phyloP scores from a whole-genome alignment of 2,329 filamentous ascomycete genomes.

The Plenodomus lindquistii region DNA sequence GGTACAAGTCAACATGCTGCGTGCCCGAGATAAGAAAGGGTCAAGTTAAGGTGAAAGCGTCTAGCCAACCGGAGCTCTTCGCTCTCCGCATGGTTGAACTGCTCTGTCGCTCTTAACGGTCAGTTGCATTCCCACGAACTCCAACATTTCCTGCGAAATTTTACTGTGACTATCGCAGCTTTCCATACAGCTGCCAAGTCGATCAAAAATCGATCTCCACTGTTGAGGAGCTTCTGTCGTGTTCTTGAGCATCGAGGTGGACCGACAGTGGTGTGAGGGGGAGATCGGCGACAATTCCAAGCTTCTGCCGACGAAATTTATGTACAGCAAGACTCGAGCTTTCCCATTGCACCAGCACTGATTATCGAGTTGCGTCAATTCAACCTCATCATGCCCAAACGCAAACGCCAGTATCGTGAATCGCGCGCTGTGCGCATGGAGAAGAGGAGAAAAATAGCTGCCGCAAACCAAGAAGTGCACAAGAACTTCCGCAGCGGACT shows the following conservation, averaged over 20 bases:
- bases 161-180: neutral
- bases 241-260: conserved; percentile 1
- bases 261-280: conserved; percentile 18
- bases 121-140: neutral
- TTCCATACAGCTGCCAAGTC: neutral
- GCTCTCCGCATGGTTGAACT: conserved; percentile 14
- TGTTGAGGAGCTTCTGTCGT: neutral
- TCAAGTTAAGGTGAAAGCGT: conserved; percentile 1
- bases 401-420: conserved; percentile 49
- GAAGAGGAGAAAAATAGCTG: conserved; percentile 50
- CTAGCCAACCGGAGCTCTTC: conserved; percentile 20
- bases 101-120: neutral
- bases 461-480: conserved; percentile 46
- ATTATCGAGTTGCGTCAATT: neutral
- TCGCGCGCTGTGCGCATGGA: conserved; percentile 41
- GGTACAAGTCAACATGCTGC: too few species aligned
- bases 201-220: neutral
- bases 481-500: conserved; percentile 45
- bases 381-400: conserved; percentile 37
- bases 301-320: conserved; percentile 20
- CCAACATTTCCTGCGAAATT: neutral
- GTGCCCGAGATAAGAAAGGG: too few species aligned
- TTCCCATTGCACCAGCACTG: conserved; percentile 4
- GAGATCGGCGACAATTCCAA: conserved; percentile 10
- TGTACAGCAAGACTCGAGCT: conserved; percentile 8